phyloP scores from a whole-genome alignment of 2,329 filamentous ascomycete genomes.

The Epicoccum sorghinum region DNA sequence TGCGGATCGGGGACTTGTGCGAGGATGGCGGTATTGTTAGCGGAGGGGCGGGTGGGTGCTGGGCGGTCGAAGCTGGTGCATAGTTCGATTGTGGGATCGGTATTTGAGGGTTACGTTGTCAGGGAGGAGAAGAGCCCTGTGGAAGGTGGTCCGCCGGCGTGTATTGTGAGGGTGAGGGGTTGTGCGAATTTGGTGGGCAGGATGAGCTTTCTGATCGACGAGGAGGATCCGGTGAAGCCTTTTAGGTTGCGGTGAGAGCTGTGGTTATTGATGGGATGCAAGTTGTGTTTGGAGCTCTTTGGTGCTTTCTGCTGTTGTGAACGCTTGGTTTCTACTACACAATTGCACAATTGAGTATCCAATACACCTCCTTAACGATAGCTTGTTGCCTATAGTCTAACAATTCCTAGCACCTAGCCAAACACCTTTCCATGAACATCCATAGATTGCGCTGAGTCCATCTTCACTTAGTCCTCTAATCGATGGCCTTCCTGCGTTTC shows the following conservation, averaged over 20 bases:
- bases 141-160: constrained; percentile 10
- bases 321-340: no score
- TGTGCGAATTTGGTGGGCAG: constrained; percentile 14
- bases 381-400: no score
- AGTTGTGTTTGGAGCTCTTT: no score
- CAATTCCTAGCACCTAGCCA: no score
- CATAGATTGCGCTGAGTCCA: no score
- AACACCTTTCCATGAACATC: no score
- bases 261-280: no score
- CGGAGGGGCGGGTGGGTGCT: constrained; percentile 7
- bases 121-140: constrained; percentile 10
- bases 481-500: no score
- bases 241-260: constrained; percentile 5
- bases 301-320: no score
- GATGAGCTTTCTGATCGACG: constrained; percentile 19
- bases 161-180: constrained; percentile 15
- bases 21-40: constrained; percentile 13
- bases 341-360: no score
- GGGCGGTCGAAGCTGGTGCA: constrained; percentile 14
- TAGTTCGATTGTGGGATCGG: constrained; percentile 23
- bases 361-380: no score
- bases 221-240: constrained; percentile 8
- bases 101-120: constrained; percentile 13
- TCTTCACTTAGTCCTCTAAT: no score
- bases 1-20: constrained; percentile 21